phyloP scores from a whole-genome alignment of 768 basidiomycete genomes.

The Kwoniella heveanensis region DNA sequence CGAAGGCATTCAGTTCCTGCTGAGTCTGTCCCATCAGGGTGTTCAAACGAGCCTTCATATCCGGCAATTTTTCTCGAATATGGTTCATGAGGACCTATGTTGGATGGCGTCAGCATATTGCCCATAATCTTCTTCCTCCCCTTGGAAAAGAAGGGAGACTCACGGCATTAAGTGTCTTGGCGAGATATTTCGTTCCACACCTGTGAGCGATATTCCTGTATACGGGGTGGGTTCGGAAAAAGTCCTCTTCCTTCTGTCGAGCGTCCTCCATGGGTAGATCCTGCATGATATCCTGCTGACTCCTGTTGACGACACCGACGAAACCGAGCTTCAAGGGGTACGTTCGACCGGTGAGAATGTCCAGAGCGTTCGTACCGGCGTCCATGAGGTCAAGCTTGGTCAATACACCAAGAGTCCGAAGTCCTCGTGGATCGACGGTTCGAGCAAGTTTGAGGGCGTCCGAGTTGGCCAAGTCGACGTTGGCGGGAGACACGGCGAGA shows the following conservation, averaged over 20 bases:
- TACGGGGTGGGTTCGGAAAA: constrained; percentile 83
- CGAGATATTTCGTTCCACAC: constrained; percentile 93
- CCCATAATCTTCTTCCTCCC: no score
- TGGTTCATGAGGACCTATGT: constrained; percentile 85
- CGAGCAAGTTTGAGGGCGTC: constrained; percentile 96
- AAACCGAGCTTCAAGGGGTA: constrained; percentile 98
- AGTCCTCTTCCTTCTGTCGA: constrained; percentile 79
- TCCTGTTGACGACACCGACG: constrained; percentile 95
- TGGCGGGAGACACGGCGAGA: constrained; percentile 93
- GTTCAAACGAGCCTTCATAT: constrained; percentile 98
- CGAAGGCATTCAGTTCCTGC: constrained; percentile 95
- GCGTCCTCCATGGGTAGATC: constrained; percentile 85
- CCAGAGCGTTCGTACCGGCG: constrained; percentile 94
- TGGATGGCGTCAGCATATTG: neutral
- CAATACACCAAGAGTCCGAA: constrained; percentile 92
- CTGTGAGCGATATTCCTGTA: constrained; percentile 96
- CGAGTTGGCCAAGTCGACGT: constrained; percentile 98
- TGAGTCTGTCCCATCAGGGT: constrained; percentile 99
- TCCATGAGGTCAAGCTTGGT: constrained; percentile 99
- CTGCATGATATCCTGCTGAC: constrained; percentile 93
- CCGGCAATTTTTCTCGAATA: constrained; percentile 96
- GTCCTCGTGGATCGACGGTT: constrained; percentile 90
- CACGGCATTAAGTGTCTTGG: constrained; percentile 91
- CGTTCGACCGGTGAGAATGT: constrained; percentile 92
- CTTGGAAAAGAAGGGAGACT: no score